Base-by-base conservation (phyloP, 805 yeast species). In the Komagataella kurtzmanii region DNA sequence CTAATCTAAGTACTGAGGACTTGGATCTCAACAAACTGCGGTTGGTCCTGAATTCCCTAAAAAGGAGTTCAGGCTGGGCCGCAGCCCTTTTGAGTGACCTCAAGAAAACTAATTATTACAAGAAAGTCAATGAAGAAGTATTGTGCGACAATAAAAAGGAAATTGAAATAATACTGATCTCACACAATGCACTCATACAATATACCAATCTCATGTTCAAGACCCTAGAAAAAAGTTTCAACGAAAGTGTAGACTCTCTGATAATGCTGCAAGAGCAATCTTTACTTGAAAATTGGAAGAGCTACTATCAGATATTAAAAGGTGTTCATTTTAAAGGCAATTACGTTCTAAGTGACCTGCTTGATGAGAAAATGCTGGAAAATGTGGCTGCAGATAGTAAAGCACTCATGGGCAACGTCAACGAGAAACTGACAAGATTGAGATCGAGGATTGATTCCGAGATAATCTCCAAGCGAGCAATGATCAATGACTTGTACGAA, bases 171-270 rank as follows among this genome's bases (percentile, higher is more conserved):
- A 73, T 78, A n/a, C 67, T 79, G 58, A 70, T 72, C 45, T 69
- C 79, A 4, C 63, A 77, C 45, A 76, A 73, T 56, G 73, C 74
- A 2, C 65, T 79, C 8, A 72, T 76, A 51, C 81, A 76, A 56
- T 77, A 78, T 55, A 70, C 71, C 46, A 68, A 73, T n/a, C 69
- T 73, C 51, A 71, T 75, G 54, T 66, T 72, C 48, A 66, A 66
- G 48, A 70, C 69, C 1, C 65, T 73, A 2, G 79, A 65, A 40
- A 63, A 59, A 45, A 61, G 58, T 18, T 74, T 74, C 60, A 67
- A 67, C 47, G 70, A 59, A 17, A 65, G 70, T 17, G 63, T 62
- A 21, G 67, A 65, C 45, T 51, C 55, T 7, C 58, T 64, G 51
- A 67, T 67, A 49, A 49, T 69, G 7, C 59, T 77, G 19, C 70